Conservation (phyloP, 129 eudicot species). For the Helianthus tuberosus region DNA sequence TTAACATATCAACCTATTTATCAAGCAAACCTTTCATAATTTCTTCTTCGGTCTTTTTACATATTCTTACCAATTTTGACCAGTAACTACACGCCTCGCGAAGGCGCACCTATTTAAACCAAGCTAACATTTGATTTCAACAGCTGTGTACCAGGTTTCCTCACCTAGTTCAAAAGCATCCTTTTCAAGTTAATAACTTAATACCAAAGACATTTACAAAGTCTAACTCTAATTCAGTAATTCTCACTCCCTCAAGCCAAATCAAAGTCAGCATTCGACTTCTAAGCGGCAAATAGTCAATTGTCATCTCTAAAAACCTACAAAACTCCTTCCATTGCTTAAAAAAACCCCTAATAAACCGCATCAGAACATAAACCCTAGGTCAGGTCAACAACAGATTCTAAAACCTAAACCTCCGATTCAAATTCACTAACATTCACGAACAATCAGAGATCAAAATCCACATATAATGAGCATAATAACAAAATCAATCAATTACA, state of each 20-base stretch:
- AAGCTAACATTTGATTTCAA: not conserved
- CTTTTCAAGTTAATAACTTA: not conserved
- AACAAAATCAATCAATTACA: not conserved
- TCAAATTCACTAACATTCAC: not conserved
- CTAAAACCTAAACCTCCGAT: not conserved
- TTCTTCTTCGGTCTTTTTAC: too few relatives aligned
- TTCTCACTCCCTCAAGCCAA: not conserved
- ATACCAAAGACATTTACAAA: too few relatives aligned
- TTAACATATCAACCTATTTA: too few relatives aligned
- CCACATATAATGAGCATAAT: not conserved
- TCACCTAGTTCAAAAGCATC: not conserved
- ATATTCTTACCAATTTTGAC: too few relatives aligned
- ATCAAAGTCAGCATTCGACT: slow-evolving; percentile 10
- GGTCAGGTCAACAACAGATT: not conserved
- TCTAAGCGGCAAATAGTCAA: not conserved
- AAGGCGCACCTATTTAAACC: too few relatives aligned
- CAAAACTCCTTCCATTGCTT: not conserved
- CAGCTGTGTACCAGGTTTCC: not conserved
- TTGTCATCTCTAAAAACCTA: not conserved
- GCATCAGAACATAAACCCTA: slow-evolving; percentile 19
- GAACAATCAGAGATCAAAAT: not conserved
- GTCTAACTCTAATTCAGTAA: not conserved
- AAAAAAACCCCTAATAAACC: not conserved
- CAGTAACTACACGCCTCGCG: too few relatives aligned
- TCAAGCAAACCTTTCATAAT: too few relatives aligned